Evolutionary conservation across 495 filamentous ascomycete species (phyloP), one percentile per base, ranked within the genome.

Genomic region (Penicillium crystallinum): DNA sequence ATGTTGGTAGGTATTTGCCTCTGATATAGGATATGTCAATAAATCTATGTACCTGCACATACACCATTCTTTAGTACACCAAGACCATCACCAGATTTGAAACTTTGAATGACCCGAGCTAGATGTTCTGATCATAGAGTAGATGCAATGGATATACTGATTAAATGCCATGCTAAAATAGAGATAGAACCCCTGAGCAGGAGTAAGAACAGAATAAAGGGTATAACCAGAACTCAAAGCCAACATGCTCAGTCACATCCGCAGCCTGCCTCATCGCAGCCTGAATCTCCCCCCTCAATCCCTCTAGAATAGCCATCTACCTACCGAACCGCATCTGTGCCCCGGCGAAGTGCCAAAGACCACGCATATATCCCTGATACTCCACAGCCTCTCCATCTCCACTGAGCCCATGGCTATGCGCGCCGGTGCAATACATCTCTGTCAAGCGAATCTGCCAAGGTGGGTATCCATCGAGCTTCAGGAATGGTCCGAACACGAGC

Each of bases 401-500:
- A 14, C 54, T 63, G 25, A 69, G 44, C 14, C 61, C 63, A 43
- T 70, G 71, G 41, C 55, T 72, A 30, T 66, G 77, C 38, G 72
- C 71, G 4, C 77, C 75, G 6, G 76, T 77, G 52, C 76, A 78
- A 47, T 88, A 96, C 53, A 98, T 97, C 77, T 98, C 93, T 1
- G 92, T 97, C 54, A 98, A 71, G 31, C 93, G 78, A 40, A 97
- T 77, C 68, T 96, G 93, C 93, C 93, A 98, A 2, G 93, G 93
- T 22, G 93, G 93, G 69, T 97, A 98, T 7, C 92, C 92, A 46
- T 89, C 85, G 39, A 98, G 72, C 58, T 86, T 83, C 46, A 97
- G 79, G 51, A 79, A 81, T 2, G 90, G 85, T 10, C 85, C 83
- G 67, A 98, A 97, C 1, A 96, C 75, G 29, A 98, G 75, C 29